These are phyloP conservation scores for Colletotrichum godetiae DNA, from an alignment of 2,329 filamentous ascomycete genomes.

Conservation along the genomic window DNA sequence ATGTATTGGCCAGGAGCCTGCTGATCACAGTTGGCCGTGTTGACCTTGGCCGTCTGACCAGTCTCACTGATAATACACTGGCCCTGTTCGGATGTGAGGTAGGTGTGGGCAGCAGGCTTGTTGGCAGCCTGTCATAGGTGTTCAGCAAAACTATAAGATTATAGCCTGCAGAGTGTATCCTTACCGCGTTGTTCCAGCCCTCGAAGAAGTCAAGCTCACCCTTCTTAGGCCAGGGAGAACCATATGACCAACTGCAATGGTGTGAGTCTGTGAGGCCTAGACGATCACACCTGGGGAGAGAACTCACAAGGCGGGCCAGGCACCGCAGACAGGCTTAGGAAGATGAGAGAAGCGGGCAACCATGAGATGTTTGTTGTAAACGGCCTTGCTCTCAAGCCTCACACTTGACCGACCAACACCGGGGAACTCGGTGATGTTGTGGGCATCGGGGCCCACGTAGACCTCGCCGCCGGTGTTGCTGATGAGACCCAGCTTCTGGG, in stretches of 20 bases:
- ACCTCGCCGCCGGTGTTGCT: constrained; percentile 46
- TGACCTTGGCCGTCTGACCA: constrained; percentile 45
- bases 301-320: constrained; percentile 76
- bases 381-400: constrained; percentile 71
- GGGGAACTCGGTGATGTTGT: constrained; percentile 35
- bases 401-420: constrained; percentile 65
- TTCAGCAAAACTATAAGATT: constrained; percentile 56
- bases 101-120: constrained; percentile 69
- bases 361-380: constrained; percentile 75
- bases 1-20: constrained; percentile 44
- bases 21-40: constrained; percentile 55
- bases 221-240: constrained; percentile 66
- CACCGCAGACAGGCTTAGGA: constrained; percentile 72
- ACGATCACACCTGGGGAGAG: no score
- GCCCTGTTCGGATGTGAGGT: constrained; percentile 45
- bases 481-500: constrained; percentile 49
- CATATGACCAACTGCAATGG: constrained; percentile 58
- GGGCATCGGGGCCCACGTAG: constrained; percentile 52
- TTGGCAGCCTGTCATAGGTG: constrained; percentile 49
- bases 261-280: not conserved
- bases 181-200: constrained; percentile 65
- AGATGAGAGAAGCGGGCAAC: constrained; percentile 78
- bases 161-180: not conserved
- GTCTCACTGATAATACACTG: constrained; percentile 46
- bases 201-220: constrained; percentile 79